Evolutionary conservation across 208 protist genomes (phyloP).

Genomic region (Kentomonas sorsogonicus): DNA sequence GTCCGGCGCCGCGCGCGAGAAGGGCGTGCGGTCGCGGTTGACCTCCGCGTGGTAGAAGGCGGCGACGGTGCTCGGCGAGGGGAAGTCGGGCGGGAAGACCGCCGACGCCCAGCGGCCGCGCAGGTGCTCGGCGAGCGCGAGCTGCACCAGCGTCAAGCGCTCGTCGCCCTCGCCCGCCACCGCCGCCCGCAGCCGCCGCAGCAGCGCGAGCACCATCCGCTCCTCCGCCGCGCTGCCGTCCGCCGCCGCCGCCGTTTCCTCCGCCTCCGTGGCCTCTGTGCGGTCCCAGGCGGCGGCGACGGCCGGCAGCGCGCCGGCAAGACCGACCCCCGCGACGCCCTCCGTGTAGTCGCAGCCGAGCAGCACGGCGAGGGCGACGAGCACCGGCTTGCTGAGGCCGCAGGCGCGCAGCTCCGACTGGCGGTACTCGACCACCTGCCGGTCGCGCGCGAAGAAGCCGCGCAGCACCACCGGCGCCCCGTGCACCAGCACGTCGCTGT

Average conservation of each 20-base stretch:
- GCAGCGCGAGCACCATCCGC: slow-evolving; percentile 14
- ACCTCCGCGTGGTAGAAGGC: slow-evolving; percentile 60
- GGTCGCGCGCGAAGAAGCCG: slow-evolving; percentile 82
- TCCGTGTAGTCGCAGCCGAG: slow-evolving; percentile 96
- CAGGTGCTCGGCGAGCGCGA: slow-evolving; percentile 18
- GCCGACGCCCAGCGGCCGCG: slow-evolving; percentile 39
- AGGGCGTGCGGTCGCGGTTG: slow-evolving; percentile 38
- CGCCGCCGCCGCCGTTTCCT: neutral
- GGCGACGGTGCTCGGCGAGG: slow-evolving; percentile 29
- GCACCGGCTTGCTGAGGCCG: slow-evolving; percentile 69
- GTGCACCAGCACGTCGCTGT: slow-evolving; percentile 95
- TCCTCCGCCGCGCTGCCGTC: neutral
- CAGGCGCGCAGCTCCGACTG: slow-evolving; percentile 54
- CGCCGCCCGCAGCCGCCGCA: slow-evolving; percentile 16
- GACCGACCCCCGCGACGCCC: slow-evolving; percentile 84
- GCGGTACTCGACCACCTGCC: slow-evolving; percentile 61
- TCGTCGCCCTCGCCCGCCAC: slow-evolving; percentile 35
- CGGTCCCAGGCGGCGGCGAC: slow-evolving; percentile 43
- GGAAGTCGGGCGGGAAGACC: slow-evolving; percentile 30
- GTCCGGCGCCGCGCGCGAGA: slow-evolving; percentile 34
- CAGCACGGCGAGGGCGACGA: slow-evolving; percentile 88
- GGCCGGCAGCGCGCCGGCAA: slow-evolving; percentile 55
- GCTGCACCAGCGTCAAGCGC: slow-evolving; percentile 43
- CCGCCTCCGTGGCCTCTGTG: neutral
- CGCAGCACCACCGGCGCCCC: slow-evolving; percentile 88